Percentiles rank a stretch among this genome's conserved stretches.
Conservation (phyloP, 2,329 filamentous ascomycete genomes). For the Neonectria magnoliae region DNA sequence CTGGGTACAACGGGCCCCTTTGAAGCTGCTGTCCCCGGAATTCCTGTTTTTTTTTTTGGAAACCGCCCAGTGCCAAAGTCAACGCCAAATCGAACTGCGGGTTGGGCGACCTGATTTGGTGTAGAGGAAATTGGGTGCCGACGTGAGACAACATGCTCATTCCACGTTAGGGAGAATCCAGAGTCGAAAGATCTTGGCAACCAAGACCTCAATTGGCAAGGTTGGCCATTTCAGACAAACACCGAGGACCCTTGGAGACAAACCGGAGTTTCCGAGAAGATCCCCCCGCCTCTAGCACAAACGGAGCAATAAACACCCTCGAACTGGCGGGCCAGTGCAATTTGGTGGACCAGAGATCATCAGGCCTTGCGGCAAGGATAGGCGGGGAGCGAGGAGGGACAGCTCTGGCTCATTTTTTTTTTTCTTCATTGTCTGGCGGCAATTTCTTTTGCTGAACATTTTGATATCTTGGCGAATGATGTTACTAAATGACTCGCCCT, state of each 20-base stretch:
- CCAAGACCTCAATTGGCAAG: slow-evolving; percentile 5
- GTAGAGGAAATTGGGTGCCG: background rate
- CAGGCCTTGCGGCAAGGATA: slow-evolving; percentile 9
- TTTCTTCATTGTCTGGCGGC: slow-evolving; percentile 6
- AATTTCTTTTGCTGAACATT: background rate
- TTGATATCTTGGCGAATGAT: background rate
- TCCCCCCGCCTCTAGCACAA: background rate
- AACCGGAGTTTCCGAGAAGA: slow-evolving; percentile 13
- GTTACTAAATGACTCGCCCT: background rate
- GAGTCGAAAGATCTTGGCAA: background rate
- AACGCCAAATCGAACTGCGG: background rate
- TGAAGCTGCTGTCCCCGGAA: background rate
- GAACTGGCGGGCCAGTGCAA: slow-evolving; percentile 17
- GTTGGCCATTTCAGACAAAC: background rate
- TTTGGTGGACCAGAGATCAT: slow-evolving; percentile 4
- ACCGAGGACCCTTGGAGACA: slow-evolving; percentile 3
- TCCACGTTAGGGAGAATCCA: background rate
- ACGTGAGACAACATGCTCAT: background rate
- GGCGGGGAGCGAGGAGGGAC: slow-evolving; percentile 6
- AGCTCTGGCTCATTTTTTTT: background rate
- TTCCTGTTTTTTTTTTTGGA: background rate
- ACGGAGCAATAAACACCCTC: slow-evolving; percentile 6
- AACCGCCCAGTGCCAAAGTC: background rate
- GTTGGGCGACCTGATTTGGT: background rate
- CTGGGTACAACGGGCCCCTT: no score